Percentiles rank a stretch among this genome's conserved stretches.
These are phyloP conservation scores for Coleophoma cylindrospora DNA, from an alignment of 2,329 filamentous ascomycete genomes.

Conservation along the genomic window DNA sequence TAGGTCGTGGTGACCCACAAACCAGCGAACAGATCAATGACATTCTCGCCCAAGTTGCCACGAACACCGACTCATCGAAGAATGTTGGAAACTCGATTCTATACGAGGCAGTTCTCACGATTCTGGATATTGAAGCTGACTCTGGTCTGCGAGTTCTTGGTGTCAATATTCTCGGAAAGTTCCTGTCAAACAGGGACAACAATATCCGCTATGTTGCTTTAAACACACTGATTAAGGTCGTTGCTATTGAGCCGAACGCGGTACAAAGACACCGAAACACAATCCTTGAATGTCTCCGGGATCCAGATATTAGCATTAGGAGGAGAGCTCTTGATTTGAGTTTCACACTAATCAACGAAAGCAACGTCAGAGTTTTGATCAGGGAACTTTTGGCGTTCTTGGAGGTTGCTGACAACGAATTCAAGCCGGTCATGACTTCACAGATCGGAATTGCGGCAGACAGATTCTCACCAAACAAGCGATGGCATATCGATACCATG, in stretches of 20 bases:
- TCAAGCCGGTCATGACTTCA: conserved; percentile 97
- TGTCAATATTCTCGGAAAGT: conserved; percentile 98
- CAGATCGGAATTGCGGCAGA: conserved; percentile 98
- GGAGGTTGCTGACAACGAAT: conserved; percentile 96
- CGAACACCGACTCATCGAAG: conserved; percentile 96
- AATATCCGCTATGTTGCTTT: conserved; percentile 98
- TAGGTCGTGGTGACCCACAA: conserved; percentile 79
- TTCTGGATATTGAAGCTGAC: conserved; percentile 96
- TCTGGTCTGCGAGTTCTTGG: conserved; percentile 90
- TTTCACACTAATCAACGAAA: conserved; percentile 96
- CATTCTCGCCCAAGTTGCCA: conserved; percentile 93
- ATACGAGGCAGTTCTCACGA: conserved; percentile 94
- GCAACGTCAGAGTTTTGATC: conserved; percentile 90
- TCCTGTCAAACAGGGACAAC: conserved; percentile 97
- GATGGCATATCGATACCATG: conserved; percentile 99
- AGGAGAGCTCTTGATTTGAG: conserved; percentile 93
- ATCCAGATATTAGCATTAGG: conserved; percentile 97
- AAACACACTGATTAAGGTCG: conserved; percentile 96
- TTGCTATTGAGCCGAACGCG: conserved; percentile 95
- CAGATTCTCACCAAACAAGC: conserved; percentile 91
- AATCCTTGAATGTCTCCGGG: conserved; percentile 90
- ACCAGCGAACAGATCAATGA: conserved; percentile 98
- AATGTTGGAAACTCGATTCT: conserved; percentile 98
- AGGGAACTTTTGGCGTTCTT: conserved; percentile 91
- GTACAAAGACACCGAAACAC: conserved; percentile 97